Evolutionary conservation across 305 asterid genomes (phyloP), one percentile per base, ranked within the genome.

Genomic region (Rubia occidens): DNA sequence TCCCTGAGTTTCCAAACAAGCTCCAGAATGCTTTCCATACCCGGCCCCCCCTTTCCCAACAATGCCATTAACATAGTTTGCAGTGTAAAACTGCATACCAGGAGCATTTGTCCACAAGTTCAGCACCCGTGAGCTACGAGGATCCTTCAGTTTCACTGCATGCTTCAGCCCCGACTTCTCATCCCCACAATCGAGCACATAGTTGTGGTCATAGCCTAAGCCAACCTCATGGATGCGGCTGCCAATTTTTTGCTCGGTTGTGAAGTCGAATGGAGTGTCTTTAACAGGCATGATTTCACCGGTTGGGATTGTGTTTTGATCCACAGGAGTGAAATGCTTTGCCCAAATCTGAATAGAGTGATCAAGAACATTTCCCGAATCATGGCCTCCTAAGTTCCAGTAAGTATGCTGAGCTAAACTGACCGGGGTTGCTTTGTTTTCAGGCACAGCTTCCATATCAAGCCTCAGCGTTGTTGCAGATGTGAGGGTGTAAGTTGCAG

Each of bases 81-180:
- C 96, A 1, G 99, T 90, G 77, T 94, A 90, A 79, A 94, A 89
- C 86, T 94, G 99, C 97, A 94, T 81, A 18, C 96, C 99, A 0
- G 97, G 96, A 35, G 96, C 96, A 81, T 80, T 77, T 6, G 99
- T 90, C 97, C 97, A 90, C 72, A 90, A 58, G 79, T 90, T 68
- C 71, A 94, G 82, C 67, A 95, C 87, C 84, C 99, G 83, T 3
- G 85, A 82, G 86, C 96, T 89, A 21, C 53, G 67, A 1, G 95
- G 95, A 77, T 90, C 99, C 84, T 75, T 87, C 81, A 94, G 59
- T 66, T 81, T 89, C 2, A 85, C 99, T 26, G 95, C 96, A 58
- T 76, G 95, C 84, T 85, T 94, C 79, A 90, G 60, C 39, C 93
- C 96, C 0, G 63, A 72, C 67, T 87, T 89, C 79, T 84, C 88